Evolutionary conservation across 768 basidiomycete species (phyloP), one percentile per base, ranked within the genome.

Genomic region (Lentinula guzmanii): DNA sequence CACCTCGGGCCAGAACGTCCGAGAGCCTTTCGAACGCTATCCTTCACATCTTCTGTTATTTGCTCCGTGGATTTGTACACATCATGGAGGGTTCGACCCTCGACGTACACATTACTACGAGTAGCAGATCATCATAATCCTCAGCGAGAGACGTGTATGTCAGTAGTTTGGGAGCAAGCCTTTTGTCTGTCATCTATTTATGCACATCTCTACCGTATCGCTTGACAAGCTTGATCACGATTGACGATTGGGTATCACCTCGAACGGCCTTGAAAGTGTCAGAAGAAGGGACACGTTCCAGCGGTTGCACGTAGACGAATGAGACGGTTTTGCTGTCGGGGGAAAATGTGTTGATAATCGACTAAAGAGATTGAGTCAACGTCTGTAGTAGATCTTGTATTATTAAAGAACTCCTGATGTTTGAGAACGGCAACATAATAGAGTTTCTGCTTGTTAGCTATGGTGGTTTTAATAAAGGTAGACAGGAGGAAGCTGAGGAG

Each of bases 171-270:
- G 71, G 72, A 5, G 70, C 71, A 11, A 69, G 24, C 6, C 61
- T 64, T 0, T n/a, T 31, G 0, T 52, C 37, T 4, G 71, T 71
- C 62, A 76, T 68, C 0, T 33, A 16, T n/a, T 21, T 33, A 55
- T 76, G 75, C 0, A 63, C 70, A 1, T 59, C 65, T 8, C 2
- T 63, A 16, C 70, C 65, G 48, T 75, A 76, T 0, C 64, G 57
- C 10, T 63, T 61, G 51, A 71, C 71, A 42, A 77, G 77, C 63
- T 76, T 77, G 63, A 77, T 67, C 4, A 76, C 68, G 10, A 68
- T 41, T 68, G 60, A 24, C 64, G 58, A 28, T 34, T 57, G 3
- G 28, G 55, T 0, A 9, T 21, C 60, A 48, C 16, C 42, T 33
- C 46, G 15, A 59, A 51, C 59, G 11, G 70, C 72, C 0, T 46